phyloP scores from a whole-genome alignment of 768 basidiomycete genomes.

The Rhizopogon roseolus region DNA sequence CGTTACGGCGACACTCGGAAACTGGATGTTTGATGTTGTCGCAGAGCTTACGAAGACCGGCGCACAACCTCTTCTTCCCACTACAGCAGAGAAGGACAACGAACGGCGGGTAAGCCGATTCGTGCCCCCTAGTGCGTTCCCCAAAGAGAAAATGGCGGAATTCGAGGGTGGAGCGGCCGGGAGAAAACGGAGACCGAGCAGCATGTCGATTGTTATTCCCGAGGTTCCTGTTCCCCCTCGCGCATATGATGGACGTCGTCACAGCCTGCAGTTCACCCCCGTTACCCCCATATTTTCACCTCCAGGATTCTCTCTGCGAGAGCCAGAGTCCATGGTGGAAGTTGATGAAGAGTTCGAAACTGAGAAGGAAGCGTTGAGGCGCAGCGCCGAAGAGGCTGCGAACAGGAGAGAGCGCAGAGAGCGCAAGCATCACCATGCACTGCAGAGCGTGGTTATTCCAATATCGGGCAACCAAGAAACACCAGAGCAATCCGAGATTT shows the following conservation, averaged over 20 bases:
- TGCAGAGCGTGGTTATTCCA: constrained; percentile 3
- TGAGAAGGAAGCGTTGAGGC: constrained; percentile 39
- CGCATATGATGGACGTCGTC: constrained; percentile 22
- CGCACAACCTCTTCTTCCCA: constrained; percentile 16
- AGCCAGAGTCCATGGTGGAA: constrained; percentile 19
- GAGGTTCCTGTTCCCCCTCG: constrained; percentile 22
- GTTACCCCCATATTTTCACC: constrained; percentile 38
- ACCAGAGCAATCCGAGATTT: constrained; percentile 1
- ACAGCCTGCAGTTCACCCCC: constrained; percentile 68
- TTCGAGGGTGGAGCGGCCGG: constrained; percentile 18
- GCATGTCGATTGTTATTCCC: constrained; percentile 36
- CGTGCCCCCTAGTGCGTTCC: constrained; percentile 29
- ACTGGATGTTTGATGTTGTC: constrained; percentile 84
- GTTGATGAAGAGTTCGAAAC: constrained; percentile 38
- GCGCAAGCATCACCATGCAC: constrained; percentile 6
- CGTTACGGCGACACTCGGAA: constrained; percentile 48
- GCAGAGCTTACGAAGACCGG: constrained; percentile 50
- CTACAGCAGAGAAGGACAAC: not conserved
- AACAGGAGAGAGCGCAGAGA: constrained; percentile 28
- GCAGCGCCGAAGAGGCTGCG: constrained; percentile 34
- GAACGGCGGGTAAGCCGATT: constrained; percentile 29
- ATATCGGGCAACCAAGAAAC: not conserved
- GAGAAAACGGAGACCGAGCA: constrained; percentile 19
- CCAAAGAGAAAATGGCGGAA: constrained; percentile 7
- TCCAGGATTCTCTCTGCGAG: constrained; percentile 9